These are phyloP conservation scores for Eucalyptus decipiens DNA, from an alignment of 345 rosid species.

Conservation along the genomic window DNA sequence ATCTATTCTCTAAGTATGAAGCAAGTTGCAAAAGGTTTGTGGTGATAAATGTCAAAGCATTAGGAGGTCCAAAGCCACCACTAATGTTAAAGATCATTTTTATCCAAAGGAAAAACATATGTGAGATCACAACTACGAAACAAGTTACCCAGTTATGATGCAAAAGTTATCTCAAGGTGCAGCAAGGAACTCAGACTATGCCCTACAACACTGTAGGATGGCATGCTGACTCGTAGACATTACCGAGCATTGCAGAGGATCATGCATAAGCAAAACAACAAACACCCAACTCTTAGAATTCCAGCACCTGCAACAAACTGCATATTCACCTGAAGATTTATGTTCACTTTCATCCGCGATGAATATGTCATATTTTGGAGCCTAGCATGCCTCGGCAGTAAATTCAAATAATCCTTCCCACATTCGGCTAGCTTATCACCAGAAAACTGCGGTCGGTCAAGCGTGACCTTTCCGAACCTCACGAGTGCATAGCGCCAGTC, in stretches of 20 bases:
- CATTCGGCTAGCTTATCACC: conserved; percentile 7
- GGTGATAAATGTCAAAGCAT: neutral
- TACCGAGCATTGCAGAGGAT: neutral
- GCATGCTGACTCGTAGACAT: neutral
- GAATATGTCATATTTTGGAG: conserved; percentile 96
- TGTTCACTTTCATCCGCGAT: conserved; percentile 49
- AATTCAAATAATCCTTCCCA: conserved; percentile 15
- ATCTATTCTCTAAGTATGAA: neutral
- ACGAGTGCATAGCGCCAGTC: conserved; percentile 53
- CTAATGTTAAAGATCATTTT: neutral
- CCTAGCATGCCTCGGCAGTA: conserved; percentile 71
- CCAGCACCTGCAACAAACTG: neutral
- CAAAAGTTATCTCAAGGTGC: neutral
- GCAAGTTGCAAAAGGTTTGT: neutral
- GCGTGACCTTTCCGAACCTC: conserved; percentile 47
- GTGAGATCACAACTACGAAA: neutral
- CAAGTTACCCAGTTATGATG: neutral
- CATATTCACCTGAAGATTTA: conserved; percentile 54
- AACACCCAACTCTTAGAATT: neutral
- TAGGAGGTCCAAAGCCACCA: neutral
- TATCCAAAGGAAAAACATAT: neutral
- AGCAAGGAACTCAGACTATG: neutral
- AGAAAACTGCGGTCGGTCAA: conserved; percentile 47
- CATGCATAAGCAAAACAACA: neutral
- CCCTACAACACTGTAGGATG: neutral